Base-by-base conservation (phyloP, 1,284 basidiomycete species). In the Takashimella tepidaria region DNA sequence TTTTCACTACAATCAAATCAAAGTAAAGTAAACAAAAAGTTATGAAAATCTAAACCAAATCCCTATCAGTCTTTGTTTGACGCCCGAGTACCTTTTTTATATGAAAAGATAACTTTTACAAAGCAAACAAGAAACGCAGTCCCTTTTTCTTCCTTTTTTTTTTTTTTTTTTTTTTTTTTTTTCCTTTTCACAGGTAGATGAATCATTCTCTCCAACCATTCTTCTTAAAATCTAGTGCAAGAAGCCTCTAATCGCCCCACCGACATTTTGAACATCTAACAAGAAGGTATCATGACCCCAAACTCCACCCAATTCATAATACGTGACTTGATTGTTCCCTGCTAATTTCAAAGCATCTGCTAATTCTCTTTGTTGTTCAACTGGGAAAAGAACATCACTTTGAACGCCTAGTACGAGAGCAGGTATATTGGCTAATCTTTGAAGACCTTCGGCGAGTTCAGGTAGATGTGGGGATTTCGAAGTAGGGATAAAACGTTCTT, bases 201-300 rank as follows among this genome's bases (percentile, higher is more conserved):
- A n/a, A n/a, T n/a, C n/a, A n/a, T n/a, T n/a, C n/a, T n/a, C n/a
- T n/a, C n/a, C n/a, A n/a, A n/a, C n/a, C n/a, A n/a, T n/a, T n/a
- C n/a, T n/a, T n/a, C n/a, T n/a, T n/a, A n/a, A n/a, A n/a, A n/a
- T n/a, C n/a, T 49, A 49, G 11, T 76, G 58, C 58, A 89, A 73
- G 77, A 89, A 90, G 0, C 88, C 88, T 53, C 84, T 78, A 50
- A 90, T 83, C 3, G 88, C 88, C 0, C 87, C 85, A 2, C 87
- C 87, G 1, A 90, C 85, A 55, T 86, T 87, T 53, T 83, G 81
- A 26, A 87, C 82, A 66, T 89, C 88, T 59, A 90, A 77, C 78
- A 99, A 79, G 78, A 98, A 98, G 24, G 92, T 97, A 77, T 98
- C 93, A 69, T 93, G 91, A 2, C 96, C 96, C 89, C 92, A 98